phyloP scores from a whole-genome alignment of 1,284 basidiomycete species.

The Singerocomus inundabilis region DNA sequence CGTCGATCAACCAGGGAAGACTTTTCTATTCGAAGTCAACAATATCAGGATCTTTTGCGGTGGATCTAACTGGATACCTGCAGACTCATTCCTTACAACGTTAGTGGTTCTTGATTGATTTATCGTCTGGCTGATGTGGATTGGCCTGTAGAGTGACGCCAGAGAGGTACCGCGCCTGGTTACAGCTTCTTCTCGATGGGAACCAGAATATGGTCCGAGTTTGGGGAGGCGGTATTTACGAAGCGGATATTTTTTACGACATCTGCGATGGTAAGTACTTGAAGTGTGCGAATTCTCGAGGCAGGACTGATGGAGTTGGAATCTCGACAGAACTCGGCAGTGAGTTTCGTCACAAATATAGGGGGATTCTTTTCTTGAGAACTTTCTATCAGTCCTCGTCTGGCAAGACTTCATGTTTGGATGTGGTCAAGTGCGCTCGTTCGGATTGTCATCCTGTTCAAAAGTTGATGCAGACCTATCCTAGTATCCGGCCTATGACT shows the following conservation, averaged over 20 bases:
- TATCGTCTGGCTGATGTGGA: not conserved
- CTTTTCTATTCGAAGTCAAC: slow-evolving; percentile 89
- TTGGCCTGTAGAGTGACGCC: slow-evolving; percentile 43
- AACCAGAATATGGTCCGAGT: slow-evolving; percentile 85
- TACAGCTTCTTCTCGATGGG: slow-evolving; percentile 72
- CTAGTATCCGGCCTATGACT: slow-evolving; percentile 76
- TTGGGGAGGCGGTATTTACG: slow-evolving; percentile 86
- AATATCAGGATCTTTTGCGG: slow-evolving; percentile 86
- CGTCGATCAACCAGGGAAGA: slow-evolving; percentile 67
- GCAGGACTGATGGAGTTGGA: not conserved
- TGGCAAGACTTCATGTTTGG: slow-evolving; percentile 92
- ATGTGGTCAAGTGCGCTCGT: slow-evolving; percentile 61
- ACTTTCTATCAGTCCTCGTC: slow-evolving; percentile 59
- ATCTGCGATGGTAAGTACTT: slow-evolving; percentile 65
- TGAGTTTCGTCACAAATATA: slow-evolving; percentile 35
- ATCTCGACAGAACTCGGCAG: slow-evolving; percentile 60
- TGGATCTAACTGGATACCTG: slow-evolving; percentile 93
- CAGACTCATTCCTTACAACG: slow-evolving; percentile 84
- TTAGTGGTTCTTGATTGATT: slow-evolving; percentile 33
- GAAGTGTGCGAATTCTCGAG: not conserved
- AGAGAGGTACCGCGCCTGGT: slow-evolving; percentile 66
- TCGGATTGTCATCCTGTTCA: slow-evolving; percentile 7
- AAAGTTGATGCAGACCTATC: slow-evolving; percentile 1
- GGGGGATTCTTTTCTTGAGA: not conserved
- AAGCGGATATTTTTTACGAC: slow-evolving; percentile 74